A percentile compares a stretch with the other conserved stretches of the same genome.
Conservation (phyloP, 805 yeast genomes). For the Wickerhamiella kurtzmanii region DNA sequence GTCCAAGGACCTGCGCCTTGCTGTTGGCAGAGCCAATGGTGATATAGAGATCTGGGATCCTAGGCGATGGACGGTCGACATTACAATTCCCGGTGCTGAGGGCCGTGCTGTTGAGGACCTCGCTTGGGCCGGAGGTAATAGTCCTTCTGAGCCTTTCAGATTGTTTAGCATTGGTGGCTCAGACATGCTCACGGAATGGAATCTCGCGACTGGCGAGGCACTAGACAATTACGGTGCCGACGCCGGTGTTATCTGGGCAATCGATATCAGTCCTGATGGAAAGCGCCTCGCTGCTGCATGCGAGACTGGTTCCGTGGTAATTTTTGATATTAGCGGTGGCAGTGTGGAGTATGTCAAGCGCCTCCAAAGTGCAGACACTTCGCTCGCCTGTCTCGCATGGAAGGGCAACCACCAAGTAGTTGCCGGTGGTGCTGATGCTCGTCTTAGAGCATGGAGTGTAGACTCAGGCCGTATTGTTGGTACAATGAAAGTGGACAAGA, state of each 20-base stretch:
- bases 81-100: conserved; percentile 56
- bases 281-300: conserved; percentile 75
- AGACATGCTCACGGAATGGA: conserved; percentile 85
- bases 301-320: conserved; percentile 83
- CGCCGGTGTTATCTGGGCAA: conserved; percentile 88
- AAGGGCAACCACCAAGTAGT: conserved; percentile 47
- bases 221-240: conserved; percentile 70
- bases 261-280: conserved; percentile 50
- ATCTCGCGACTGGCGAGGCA: conserved; percentile 59
- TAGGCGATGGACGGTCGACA: conserved; percentile 63
- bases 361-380: conserved; percentile 48
- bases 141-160: conserved; percentile 38
- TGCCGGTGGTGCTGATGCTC: conserved; percentile 95
- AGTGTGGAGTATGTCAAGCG: conserved; percentile 54
- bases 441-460: conserved; percentile 68
- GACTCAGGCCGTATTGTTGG: conserved; percentile 54
- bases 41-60: conserved; percentile 96
- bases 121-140: conserved; percentile 43
- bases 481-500: conserved; percentile 84
- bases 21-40: conserved; percentile 89
- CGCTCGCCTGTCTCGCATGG: conserved; percentile 75
- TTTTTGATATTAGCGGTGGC: conserved; percentile 78
- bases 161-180: conserved; percentile 92
- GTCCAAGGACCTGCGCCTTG: conserved; percentile 46
- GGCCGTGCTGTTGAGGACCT: conserved; percentile 83